Evolutionary conservation across 371 early-diverging fungal species (phyloP).

Genomic region (Funneliformis caledonium): DNA sequence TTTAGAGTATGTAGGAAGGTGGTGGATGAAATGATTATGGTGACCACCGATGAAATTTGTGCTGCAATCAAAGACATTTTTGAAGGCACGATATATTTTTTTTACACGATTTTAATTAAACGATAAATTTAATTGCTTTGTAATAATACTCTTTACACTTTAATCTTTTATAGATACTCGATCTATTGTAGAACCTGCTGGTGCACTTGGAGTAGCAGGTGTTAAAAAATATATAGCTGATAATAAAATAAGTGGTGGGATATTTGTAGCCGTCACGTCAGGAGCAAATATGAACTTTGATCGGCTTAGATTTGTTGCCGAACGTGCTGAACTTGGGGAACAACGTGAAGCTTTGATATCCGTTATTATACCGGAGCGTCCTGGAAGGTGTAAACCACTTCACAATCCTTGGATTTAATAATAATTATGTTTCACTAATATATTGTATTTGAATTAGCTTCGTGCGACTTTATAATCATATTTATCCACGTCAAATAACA

Average conservation of each 20-base stretch:
- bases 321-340: slow-evolving; percentile 92
- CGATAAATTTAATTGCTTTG: neutral
- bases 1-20: slow-evolving; percentile 73
- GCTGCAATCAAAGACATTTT: slow-evolving; percentile 98
- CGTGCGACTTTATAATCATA: slow-evolving; percentile 73
- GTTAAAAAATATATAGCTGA: slow-evolving; percentile 75
- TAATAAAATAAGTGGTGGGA: slow-evolving; percentile 21
- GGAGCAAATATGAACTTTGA: slow-evolving; percentile 99
- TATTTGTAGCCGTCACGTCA: slow-evolving; percentile 77
- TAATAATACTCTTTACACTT: neutral
- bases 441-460: slow-evolving; percentile 55
- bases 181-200: slow-evolving; percentile 93
- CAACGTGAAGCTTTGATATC: slow-evolving; percentile 87
- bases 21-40: slow-evolving; percentile 86
- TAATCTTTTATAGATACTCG: slow-evolving; percentile 72
- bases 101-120: neutral
- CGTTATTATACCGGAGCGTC: slow-evolving; percentile 88
- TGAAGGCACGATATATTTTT: slow-evolving; percentile 57
- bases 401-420: slow-evolving; percentile 26
- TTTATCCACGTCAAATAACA: slow-evolving; percentile 85
- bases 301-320: slow-evolving; percentile 93
- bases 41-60: slow-evolving; percentile 95
- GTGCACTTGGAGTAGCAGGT: slow-evolving; percentile 89
- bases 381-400: slow-evolving; percentile 62
- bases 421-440: neutral